These are phyloP conservation scores for Phytopythium aichiense DNA, from an alignment of 352 stramenopile species.

Conservation along the genomic window DNA sequence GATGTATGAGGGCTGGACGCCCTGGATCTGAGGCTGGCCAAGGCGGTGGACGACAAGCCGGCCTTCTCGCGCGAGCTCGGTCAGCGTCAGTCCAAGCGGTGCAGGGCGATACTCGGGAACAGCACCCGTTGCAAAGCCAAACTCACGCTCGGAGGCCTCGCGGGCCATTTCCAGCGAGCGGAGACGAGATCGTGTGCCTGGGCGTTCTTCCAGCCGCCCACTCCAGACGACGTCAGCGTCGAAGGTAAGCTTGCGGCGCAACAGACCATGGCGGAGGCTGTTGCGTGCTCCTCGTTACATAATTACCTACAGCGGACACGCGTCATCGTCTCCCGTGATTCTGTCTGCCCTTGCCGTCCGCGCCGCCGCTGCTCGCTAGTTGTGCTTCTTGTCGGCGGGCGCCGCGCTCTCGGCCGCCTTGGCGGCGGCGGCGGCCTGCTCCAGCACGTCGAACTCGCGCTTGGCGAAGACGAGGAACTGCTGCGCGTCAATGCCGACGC, in stretches of 20 bases:
- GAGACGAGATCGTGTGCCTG: background rate
- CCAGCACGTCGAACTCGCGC: slow-evolving; percentile 57
- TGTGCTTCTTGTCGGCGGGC: slow-evolving; percentile 25
- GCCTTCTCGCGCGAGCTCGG: no score
- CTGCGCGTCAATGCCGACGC: slow-evolving; percentile 54
- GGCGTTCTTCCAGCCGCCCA: background rate
- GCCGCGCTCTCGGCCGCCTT: slow-evolving; percentile 20
- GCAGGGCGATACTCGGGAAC: no score
- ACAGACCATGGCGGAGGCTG: background rate
- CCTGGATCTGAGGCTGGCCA: slow-evolving; percentile 64
- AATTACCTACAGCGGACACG: background rate
- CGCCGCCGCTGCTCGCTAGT: slow-evolving; percentile 7
- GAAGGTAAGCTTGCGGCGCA: background rate
- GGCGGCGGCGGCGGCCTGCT: slow-evolving; percentile 24
- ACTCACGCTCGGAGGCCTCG: no score
- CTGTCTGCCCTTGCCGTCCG: background rate
- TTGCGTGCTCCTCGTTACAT: background rate
- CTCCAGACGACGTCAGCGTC: background rate
- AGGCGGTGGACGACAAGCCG: no score
- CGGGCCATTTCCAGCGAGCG: no score
- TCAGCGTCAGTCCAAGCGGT: no score
- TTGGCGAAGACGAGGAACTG: slow-evolving; percentile 64
- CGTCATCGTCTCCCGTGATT: background rate
- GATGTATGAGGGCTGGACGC: slow-evolving; percentile 89
- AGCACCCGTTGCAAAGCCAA: no score